Evolutionary conservation across 176 grass and related monocot species (phyloP).

Genomic region (Ananas comosus): DNA sequence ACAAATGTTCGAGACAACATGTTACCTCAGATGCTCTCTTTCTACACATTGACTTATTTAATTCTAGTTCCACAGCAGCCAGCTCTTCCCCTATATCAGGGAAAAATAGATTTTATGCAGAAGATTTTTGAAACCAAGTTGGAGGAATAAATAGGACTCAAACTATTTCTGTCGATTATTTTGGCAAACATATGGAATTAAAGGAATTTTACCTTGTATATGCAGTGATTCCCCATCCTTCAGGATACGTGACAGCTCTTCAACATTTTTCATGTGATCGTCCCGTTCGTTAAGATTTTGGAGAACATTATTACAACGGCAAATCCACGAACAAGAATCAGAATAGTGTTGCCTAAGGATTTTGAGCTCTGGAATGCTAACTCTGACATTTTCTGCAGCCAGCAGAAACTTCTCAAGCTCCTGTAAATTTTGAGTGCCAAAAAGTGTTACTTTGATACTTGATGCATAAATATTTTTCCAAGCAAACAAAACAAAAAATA

Average conservation of each 20-base stretch:
- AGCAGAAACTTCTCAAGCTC: conserved; percentile 69
- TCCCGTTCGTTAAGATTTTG: conserved; percentile 38
- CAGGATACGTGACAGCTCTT: conserved; percentile 51
- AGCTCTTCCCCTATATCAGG: conserved; percentile 60
- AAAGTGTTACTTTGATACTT: background rate
- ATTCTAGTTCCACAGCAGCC: conserved; percentile 50
- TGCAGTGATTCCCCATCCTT: conserved; percentile 45
- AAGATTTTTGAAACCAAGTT: background rate
- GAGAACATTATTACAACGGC: conserved; percentile 35
- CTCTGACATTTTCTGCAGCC: conserved; percentile 33
- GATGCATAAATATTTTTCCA: conserved; percentile 5
- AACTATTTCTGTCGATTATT: conserved; percentile 1
- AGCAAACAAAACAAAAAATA: conserved; percentile 14
- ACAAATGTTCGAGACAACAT: background rate
- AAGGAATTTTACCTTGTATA: conserved; percentile 44
- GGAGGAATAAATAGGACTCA: background rate
- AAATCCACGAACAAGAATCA: conserved; percentile 60
- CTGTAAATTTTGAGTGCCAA: conserved; percentile 29
- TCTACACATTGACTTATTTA: conserved; percentile 65
- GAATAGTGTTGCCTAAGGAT: conserved; percentile 46
- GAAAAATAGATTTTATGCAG: conserved; percentile 18
- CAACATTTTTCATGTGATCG: conserved; percentile 47
- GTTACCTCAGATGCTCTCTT: conserved; percentile 67
- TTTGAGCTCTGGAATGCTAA: conserved; percentile 66
- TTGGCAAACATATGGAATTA: conserved; percentile 12